phyloP scores from a whole-genome alignment of 2,329 filamentous ascomycete genomes.

The Colletotrichum tamarilloi region DNA sequence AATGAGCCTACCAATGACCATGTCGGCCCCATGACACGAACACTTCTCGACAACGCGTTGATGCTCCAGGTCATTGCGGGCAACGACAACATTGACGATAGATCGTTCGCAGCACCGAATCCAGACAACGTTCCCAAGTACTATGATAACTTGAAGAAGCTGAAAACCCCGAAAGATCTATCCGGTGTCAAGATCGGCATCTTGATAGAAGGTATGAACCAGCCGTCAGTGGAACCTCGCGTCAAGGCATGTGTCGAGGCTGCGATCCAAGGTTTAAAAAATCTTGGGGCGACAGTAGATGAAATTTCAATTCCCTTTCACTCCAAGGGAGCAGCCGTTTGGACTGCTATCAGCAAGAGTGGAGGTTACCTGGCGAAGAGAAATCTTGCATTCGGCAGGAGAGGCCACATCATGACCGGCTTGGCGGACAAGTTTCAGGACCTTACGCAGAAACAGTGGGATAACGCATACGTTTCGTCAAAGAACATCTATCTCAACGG shows the following conservation, averaged over 20 bases:
- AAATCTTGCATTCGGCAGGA: constrained; percentile 18
- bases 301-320: constrained; percentile 62
- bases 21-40: constrained; percentile 54
- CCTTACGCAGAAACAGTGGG: constrained; percentile 21
- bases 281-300: constrained; percentile 55
- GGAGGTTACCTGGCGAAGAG: constrained; percentile 20
- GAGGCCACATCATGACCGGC: constrained; percentile 41
- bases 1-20: constrained; percentile 57
- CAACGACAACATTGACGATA: constrained; percentile 56
- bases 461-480: constrained; percentile 28
- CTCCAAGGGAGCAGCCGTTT: constrained; percentile 57
- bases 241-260: constrained; percentile 47
- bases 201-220: constrained; percentile 1
- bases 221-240: constrained; percentile 9
- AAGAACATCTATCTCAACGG: constrained; percentile 59
- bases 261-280: constrained; percentile 48
- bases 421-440: constrained; percentile 45
- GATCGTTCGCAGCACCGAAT: constrained; percentile 42
- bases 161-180: constrained; percentile 45
- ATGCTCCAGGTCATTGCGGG: constrained; percentile 54
- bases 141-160: constrained; percentile 54
- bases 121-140: constrained; percentile 50
- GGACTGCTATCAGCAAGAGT: constrained; percentile 51
- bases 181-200: constrained; percentile 53
- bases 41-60: constrained; percentile 51